Evolutionary conservation across 495 filamentous ascomycete species (phyloP).

Genomic region (Jackrogersella minutella): DNA sequence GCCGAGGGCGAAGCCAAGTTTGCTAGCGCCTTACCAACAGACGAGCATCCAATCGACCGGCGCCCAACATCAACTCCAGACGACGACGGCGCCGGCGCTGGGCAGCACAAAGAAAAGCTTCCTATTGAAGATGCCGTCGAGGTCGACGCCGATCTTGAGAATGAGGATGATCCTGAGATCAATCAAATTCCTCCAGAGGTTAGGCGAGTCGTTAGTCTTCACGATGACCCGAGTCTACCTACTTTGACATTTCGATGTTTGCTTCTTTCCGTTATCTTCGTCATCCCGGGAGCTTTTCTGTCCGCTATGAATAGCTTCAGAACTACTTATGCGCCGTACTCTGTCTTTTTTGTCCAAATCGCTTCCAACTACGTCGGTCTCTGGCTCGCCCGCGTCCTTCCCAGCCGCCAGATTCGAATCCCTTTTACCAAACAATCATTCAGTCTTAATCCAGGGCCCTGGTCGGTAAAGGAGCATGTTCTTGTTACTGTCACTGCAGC

Average conservation of each 20-base stretch:
- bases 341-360: constrained; percentile 66
- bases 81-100: neutral
- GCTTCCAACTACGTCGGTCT: constrained; percentile 63
- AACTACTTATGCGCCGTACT: constrained; percentile 63
- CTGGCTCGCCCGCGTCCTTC: constrained; percentile 60
- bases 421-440: constrained; percentile 60
- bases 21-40: constrained; percentile 25
- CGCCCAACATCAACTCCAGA: constrained; percentile 6
- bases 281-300: constrained; percentile 62
- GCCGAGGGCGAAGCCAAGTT: constrained; percentile 35
- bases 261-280: constrained; percentile 60
- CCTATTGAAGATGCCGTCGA: constrained; percentile 48
- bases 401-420: constrained; percentile 54
- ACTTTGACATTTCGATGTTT: constrained; percentile 67
- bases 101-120: constrained; percentile 29
- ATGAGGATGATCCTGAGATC: constrained; percentile 57
- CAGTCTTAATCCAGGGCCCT: constrained; percentile 63
- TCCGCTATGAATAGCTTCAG: constrained; percentile 63
- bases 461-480: constrained; percentile 66
- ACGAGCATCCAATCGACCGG: constrained; percentile 30
- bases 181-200: constrained; percentile 58
- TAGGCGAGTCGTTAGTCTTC: constrained; percentile 60
- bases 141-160: constrained; percentile 41
- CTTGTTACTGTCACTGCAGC: constrained; percentile 63
- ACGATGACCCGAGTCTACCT: constrained; percentile 59